phyloP scores from a whole-genome alignment of 164 flowering plant genomes.

The Stephania cephalantha region DNA sequence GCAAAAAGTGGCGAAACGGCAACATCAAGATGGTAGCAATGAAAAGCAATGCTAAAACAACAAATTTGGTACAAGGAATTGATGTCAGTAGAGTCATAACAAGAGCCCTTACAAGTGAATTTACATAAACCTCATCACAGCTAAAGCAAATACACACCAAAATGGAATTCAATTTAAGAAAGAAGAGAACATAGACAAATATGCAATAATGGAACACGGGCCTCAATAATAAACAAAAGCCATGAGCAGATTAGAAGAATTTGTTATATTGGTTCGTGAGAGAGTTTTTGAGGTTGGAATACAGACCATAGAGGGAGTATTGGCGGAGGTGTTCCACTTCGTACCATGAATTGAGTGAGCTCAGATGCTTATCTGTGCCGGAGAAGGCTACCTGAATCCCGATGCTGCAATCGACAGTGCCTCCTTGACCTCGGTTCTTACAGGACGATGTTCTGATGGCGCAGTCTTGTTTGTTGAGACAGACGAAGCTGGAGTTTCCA shows the following conservation, averaged over 20 bases:
- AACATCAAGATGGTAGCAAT: not conserved
- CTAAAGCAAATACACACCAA: not conserved
- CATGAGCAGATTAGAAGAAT: slow-evolving; percentile 33
- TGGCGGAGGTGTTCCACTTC: slow-evolving; percentile 81
- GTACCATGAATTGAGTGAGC: slow-evolving; percentile 85
- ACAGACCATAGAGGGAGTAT: slow-evolving; percentile 81
- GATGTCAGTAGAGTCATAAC: not conserved
- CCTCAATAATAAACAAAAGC: not conserved
- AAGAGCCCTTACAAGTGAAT: not conserved
- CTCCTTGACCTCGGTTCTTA: slow-evolving; percentile 48
- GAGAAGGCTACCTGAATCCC: slow-evolving; percentile 91
- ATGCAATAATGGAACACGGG: not conserved
- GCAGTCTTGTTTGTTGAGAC: slow-evolving; percentile 88
- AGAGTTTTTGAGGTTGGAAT: slow-evolving; percentile 63
- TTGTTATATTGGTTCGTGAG: slow-evolving; percentile 68
- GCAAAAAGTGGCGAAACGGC: too few relatives aligned
- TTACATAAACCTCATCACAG: not conserved
- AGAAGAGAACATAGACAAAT: not conserved
- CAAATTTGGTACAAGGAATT: not conserved
- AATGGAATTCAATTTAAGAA: slow-evolving; percentile 3
- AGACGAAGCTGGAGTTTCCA: slow-evolving; percentile 47
- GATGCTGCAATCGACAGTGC: slow-evolving; percentile 79
- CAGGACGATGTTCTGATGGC: slow-evolving; percentile 59
- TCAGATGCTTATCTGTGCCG: slow-evolving; percentile 85
- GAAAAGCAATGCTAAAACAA: not conserved